Base-by-base conservation (phyloP, 768 basidiomycete genomes). In the Tulasnella sp. region DNA sequence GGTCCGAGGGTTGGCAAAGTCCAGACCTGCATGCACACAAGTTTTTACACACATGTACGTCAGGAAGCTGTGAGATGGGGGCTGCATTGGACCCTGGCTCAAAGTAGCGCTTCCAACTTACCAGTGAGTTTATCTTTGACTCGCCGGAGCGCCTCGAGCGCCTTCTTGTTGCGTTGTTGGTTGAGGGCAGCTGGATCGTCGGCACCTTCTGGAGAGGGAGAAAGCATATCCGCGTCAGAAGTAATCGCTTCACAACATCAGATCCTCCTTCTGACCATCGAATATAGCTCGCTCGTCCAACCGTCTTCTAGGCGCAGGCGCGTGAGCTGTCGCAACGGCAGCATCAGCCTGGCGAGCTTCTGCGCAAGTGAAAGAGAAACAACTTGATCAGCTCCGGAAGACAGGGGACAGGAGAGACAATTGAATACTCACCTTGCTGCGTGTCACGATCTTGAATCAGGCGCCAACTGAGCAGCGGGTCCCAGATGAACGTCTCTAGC, bases 401-500 rank as follows among this genome's bases (percentile, higher is more conserved):
- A 4, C 41, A 7, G 34, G 34, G 15, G 7, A 7, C 15, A 15
- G 34, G 15, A 17, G n/a, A 49, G 21, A 49, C 10, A 38, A 31
- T 5, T 38, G 46, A 41, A 34, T 12, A 44, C 41, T 42, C 63
- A 61, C 49, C 53, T 44, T 52, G 55, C 19, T 59, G 56, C 27
- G 80, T 82, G 53, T 92, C 89, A 4, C 38, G 53, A 22, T 85
- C 80, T 66, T 88, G 87, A 77, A 90, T 86, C 63, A 96, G 74
- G 65, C 92, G 81, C 92, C 93, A 99, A 67, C 92, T 94, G 75
- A 98, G 93, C 59, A 99, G 73, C 11, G 96, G 96, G 68, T 99
- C 96, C 66, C 98, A 97, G 8, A 98, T 93, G 68, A 99, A 98
- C 5, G 96, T 94, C 70, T 99, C 96, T 27, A 99, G 76, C 19